Percentiles rank a stretch among this genome's conserved stretches.
Evolutionary conservation across 768 basidiomycete species (phyloP).

Genomic region (Rubroboletus satanas): DNA sequence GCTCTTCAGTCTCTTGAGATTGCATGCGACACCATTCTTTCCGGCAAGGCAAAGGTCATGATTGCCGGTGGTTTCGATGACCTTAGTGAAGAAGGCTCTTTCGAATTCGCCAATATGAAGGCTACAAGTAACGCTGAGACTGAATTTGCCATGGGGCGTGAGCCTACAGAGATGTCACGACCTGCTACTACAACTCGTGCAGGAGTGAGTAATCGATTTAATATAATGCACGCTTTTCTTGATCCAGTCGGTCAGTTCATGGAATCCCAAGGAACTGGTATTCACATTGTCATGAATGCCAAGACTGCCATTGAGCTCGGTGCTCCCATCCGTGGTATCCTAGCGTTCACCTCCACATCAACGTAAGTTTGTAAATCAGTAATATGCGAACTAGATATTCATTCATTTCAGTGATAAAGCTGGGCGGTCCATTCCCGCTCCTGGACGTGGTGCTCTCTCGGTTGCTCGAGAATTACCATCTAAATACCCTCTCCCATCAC

Average conservation of each 20-base stretch:
- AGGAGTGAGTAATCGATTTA: slow-evolving; percentile 54
- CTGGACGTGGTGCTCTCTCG: slow-evolving; percentile 87
- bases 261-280: slow-evolving; percentile 96
- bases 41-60: slow-evolving; percentile 99
- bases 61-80: slow-evolving; percentile 98
- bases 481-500: slow-evolving; percentile 72
- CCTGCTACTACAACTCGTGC: slow-evolving; percentile 94
- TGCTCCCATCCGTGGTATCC: slow-evolving; percentile 86
- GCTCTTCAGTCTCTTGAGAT: slow-evolving; percentile 98
- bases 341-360: slow-evolving; percentile 95
- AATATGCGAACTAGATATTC: neutral
- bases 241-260: slow-evolving; percentile 59
- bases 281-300: slow-evolving; percentile 96
- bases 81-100: slow-evolving; percentile 96
- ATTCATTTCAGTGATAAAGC: slow-evolving; percentile 79
- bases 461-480: slow-evolving; percentile 83
- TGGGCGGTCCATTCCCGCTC: slow-evolving; percentile 95
- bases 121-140: slow-evolving; percentile 96
- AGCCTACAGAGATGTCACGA: slow-evolving; percentile 98
- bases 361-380: slow-evolving; percentile 53
- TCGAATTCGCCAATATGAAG: slow-evolving; percentile 99
- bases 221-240: neutral
- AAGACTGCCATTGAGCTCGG: slow-evolving; percentile 95
- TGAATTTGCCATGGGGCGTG: slow-evolving; percentile 98
- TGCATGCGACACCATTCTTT: slow-evolving; percentile 91